Evolutionary conservation across 192 early-diverging fungal genomes (phyloP).

Genomic region (Podila epicladia): DNA sequence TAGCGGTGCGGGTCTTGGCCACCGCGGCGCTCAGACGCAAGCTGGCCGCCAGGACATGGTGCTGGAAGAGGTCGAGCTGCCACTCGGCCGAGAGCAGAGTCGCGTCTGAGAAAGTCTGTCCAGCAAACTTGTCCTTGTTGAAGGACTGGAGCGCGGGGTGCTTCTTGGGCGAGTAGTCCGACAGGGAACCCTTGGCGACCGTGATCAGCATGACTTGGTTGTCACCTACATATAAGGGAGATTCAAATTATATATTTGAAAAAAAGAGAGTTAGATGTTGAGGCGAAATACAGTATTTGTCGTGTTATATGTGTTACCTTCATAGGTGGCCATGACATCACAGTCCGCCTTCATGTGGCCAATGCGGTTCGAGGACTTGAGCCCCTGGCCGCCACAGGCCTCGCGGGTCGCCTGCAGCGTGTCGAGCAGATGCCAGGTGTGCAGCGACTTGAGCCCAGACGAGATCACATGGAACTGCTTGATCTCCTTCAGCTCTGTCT

Average conservation of each 20-base stretch:
- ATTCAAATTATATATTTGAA: no score
- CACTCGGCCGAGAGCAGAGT: conserved; percentile 12
- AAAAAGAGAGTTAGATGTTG: background rate
- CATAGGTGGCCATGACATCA: conserved; percentile 19
- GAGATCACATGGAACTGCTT: conserved; percentile 20
- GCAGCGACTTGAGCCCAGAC: conserved; percentile 13
- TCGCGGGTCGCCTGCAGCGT: conserved; percentile 15
- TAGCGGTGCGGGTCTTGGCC: background rate
- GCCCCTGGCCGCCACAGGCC: conserved; percentile 15
- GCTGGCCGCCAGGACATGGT: conserved; percentile 5
- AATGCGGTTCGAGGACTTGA: conserved; percentile 17
- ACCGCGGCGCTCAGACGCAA: conserved; percentile 6
- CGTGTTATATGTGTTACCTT: background rate
- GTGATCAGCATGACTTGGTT: conserved; percentile 24
- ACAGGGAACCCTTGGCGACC: conserved; percentile 11
- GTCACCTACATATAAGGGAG: conserved; percentile 19
- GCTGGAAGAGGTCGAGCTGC: conserved; percentile 19
- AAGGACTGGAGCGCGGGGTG: background rate
- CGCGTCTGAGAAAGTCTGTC: conserved; percentile 7
- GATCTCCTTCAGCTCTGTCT: background rate
- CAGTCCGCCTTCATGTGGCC: conserved; percentile 25
- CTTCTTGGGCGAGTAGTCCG: background rate
- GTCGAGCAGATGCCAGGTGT: conserved; percentile 20
- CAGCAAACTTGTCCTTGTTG: conserved; percentile 1
- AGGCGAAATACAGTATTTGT: no score